A percentile compares a stretch with the other conserved stretches of the same genome.
These are phyloP conservation scores for Entomortierella parvispora DNA, from an alignment of 192 early-diverging fungal genomes.

Conservation along the genomic window DNA sequence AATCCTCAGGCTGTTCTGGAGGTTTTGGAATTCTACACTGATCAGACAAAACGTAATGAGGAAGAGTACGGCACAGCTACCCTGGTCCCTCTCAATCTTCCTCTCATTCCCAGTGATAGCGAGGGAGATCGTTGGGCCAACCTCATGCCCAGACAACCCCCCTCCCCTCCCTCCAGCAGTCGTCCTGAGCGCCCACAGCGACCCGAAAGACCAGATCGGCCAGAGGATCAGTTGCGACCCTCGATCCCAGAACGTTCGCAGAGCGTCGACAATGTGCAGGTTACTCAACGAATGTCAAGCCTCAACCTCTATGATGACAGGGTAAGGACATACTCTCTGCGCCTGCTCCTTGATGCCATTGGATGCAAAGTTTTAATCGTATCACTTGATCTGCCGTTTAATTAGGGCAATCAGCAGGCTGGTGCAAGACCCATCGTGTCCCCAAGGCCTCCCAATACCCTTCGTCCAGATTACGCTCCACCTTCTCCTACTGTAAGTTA, in stretches of 20 bases:
- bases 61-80: conserved; percentile 57
- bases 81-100: neutral
- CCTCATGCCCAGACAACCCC: conserved; percentile 56
- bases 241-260: conserved; percentile 50
- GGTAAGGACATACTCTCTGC: conserved; percentile 5
- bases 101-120: conserved; percentile 32
- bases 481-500: conserved; percentile 48
- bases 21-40: conserved; percentile 99
- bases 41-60: conserved; percentile 72
- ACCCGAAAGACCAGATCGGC: conserved; percentile 52
- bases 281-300: conserved; percentile 44
- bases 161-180: conserved; percentile 18
- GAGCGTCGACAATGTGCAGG: conserved; percentile 42
- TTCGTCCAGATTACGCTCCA: conserved; percentile 39
- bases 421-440: conserved; percentile 29
- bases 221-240: conserved; percentile 43
- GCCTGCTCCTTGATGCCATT: too few relatives aligned
- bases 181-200: conserved; percentile 45
- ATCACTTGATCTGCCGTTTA: too few relatives aligned
- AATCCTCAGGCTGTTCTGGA: conserved; percentile 98
- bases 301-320: conserved; percentile 37
- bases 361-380: too few relatives aligned
- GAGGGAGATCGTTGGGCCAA: conserved; percentile 64
- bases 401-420: conserved; percentile 22
- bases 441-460: conserved; percentile 28